A percentile compares a stretch with the other conserved stretches of the same genome.
phyloP scores from a whole-genome alignment of 106 monocot genomes.

The Triglochin maritima region DNA sequence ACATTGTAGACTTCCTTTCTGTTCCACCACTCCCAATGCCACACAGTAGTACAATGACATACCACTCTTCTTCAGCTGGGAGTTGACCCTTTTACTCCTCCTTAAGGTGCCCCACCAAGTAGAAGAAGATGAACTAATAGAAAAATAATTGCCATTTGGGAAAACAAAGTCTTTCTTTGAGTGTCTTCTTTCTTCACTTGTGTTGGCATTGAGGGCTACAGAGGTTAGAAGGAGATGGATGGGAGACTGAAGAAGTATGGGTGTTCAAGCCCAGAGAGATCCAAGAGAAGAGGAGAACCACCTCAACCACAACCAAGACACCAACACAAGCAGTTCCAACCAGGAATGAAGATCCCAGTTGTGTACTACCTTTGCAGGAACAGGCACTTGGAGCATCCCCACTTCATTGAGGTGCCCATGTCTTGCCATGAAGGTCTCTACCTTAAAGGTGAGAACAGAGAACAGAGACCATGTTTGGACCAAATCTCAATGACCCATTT shows the following conservation, averaged over 20 bases:
- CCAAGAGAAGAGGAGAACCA: constrained; percentile 7
- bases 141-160: too few species aligned
- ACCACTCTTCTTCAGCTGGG: too few species aligned
- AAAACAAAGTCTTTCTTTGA: not conserved
- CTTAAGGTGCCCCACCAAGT: too few species aligned
- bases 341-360: constrained; percentile 22
- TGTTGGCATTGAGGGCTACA: not conserved
- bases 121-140: too few species aligned
- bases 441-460: constrained; percentile 17
- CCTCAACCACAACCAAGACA: constrained; percentile 5
- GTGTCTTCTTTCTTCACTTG: not conserved
- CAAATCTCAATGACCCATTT: not conserved
- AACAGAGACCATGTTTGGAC: not conserved
- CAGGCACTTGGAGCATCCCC: constrained; percentile 35
- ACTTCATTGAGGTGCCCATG: constrained; percentile 35
- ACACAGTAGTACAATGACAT: too few species aligned
- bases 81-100: too few species aligned
- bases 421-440: constrained; percentile 24
- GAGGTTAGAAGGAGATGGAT: constrained; percentile 1
- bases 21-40: too few species aligned
- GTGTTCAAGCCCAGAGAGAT: constrained; percentile 7
- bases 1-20: too few species aligned
- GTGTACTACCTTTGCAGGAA: constrained; percentile 37
- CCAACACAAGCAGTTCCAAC: constrained; percentile 3
- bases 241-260: constrained; percentile 10